A percentile compares a stretch with the other conserved stretches of the same genome.
Evolutionary conservation across 306 rosid genomes (phyloP).

Genomic region (Elaeagnus macrophylla): DNA sequence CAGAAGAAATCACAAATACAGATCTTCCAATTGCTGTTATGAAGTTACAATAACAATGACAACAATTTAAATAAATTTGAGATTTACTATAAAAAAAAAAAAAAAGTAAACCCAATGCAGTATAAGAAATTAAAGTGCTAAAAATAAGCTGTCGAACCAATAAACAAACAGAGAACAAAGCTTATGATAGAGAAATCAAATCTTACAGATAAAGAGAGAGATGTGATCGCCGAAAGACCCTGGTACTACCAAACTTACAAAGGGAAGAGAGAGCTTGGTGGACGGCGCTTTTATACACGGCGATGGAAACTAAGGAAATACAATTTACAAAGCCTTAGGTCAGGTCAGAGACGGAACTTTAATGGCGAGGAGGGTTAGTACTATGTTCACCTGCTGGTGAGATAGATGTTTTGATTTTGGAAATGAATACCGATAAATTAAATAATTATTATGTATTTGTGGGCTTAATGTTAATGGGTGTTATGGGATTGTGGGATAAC

Average conservation of each 20-base stretch:
- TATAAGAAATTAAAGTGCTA: background rate
- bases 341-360: constrained; percentile 1
- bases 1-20: background rate
- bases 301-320: background rate
- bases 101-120: background rate
- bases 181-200: background rate
- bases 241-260: background rate
- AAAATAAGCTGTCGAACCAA: background rate
- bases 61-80: no score
- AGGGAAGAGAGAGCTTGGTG: background rate
- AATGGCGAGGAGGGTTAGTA: background rate
- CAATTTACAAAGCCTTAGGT: constrained; percentile 1
- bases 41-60: background rate
- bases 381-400: background rate
- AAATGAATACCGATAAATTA: no score
- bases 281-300: background rate
- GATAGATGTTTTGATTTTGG: background rate
- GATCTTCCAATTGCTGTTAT: background rate
- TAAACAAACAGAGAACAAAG: background rate
- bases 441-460: no score
- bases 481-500: no score
- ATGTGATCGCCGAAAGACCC: background rate
- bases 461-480: no score
- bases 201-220: background rate
- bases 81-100: background rate